Conservation (phyloP, 305 asterid genomes). For the Rubia balearica region DNA sequence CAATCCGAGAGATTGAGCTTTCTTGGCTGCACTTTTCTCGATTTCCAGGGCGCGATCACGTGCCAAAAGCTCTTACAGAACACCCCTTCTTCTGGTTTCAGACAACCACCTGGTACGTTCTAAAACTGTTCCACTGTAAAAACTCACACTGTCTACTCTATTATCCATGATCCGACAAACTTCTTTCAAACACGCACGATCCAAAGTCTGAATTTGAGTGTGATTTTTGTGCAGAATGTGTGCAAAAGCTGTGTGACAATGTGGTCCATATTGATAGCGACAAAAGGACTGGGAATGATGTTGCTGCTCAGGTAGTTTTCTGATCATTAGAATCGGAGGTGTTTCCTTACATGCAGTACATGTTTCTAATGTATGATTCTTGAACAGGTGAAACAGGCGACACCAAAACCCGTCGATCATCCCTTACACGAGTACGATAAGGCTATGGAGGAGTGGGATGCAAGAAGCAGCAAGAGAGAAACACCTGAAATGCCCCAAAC, state of each 20-base stretch:
- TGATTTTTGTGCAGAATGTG: neutral
- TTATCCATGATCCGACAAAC: neutral
- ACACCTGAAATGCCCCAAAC: neutral
- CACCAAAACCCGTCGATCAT: neutral
- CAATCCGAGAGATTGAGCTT: constrained; percentile 51
- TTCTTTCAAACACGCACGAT: neutral
- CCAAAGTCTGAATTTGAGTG: neutral
- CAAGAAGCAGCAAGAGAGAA: neutral
- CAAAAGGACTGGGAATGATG: neutral
- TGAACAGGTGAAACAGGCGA: neutral
- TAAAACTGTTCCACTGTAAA: neutral
- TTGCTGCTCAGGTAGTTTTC: neutral
- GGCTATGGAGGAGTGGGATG: neutral
- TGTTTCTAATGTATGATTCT: neutral
- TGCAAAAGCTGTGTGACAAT: neutral
- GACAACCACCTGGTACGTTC: constrained; percentile 31
- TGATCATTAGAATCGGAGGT: neutral
- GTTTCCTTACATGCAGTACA: neutral
- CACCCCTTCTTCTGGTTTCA: constrained; percentile 24
- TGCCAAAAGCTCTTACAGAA: constrained; percentile 60
- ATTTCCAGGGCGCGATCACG: constrained; percentile 67
- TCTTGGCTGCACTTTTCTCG: constrained; percentile 50
- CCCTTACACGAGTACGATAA: neutral
- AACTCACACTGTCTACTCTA: no score
- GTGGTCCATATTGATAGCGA: no score